phyloP scores from a whole-genome alignment of 345 rosid genomes.

The Citrus sp. region DNA sequence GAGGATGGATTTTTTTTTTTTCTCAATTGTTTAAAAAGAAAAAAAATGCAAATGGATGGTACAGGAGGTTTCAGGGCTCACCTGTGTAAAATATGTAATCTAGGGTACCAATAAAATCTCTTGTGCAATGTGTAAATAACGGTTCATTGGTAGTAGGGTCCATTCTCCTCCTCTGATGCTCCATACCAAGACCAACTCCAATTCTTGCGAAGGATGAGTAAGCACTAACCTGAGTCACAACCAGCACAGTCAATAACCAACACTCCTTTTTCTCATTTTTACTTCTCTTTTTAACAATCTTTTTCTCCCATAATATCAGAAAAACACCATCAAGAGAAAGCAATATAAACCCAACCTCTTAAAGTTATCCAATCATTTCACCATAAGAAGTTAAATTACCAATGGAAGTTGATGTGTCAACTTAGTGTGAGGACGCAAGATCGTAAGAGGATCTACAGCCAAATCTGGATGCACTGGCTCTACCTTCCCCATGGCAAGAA shows the following conservation, averaged over 20 bases:
- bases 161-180: conserved; percentile 85
- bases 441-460: conserved; percentile 75
- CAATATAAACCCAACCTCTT: background rate
- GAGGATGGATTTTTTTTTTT: background rate
- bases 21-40: background rate
- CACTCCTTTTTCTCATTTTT: background rate
- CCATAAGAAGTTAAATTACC: conserved; percentile 41
- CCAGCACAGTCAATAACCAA: background rate
- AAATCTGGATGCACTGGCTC: conserved; percentile 81
- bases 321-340: background rate
- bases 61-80: conserved; percentile 14
- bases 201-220: conserved; percentile 84
- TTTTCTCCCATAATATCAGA: background rate
- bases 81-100: conserved; percentile 99
- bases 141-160: conserved; percentile 90
- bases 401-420: conserved; percentile 87
- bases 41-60: background rate
- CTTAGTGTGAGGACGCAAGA: conserved; percentile 82
- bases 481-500: conserved; percentile 94
- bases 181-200: conserved; percentile 54
- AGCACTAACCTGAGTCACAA: conserved; percentile 86
- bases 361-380: background rate
- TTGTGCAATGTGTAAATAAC: conserved; percentile 88
- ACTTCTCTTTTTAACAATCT: background rate
- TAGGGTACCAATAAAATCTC: conserved; percentile 86